Evolutionary conservation across 768 basidiomycete species (phyloP).

Genomic region (Mrakia hoshinonis): DNA sequence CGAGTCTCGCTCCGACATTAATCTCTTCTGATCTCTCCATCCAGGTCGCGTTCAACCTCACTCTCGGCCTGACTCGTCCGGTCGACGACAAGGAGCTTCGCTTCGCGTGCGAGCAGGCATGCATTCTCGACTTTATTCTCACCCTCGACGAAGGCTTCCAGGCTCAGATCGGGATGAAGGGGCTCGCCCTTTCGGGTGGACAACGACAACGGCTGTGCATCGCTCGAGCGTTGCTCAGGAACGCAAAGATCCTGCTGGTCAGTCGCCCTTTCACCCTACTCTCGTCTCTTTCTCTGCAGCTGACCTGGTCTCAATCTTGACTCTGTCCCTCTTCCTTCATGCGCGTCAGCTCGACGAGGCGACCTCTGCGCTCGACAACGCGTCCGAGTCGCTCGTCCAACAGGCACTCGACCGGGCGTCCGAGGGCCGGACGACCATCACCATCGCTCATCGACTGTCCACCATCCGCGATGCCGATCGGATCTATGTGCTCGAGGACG

Average conservation of each 20-base stretch:
- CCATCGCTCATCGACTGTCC: constrained; percentile 37
- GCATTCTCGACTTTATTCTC: constrained; percentile 15
- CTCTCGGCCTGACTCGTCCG: neutral
- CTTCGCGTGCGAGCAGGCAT: constrained; percentile 14
- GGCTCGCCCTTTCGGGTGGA: constrained; percentile 36
- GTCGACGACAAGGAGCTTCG: constrained; percentile 17
- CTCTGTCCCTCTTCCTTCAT: neutral
- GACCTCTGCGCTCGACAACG: constrained; percentile 37
- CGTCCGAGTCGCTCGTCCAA: constrained; percentile 36
- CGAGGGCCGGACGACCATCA: constrained; percentile 35
- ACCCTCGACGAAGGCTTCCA: constrained; percentile 35
- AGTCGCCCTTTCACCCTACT: constrained; percentile 18
- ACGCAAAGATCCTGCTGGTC: constrained; percentile 38
- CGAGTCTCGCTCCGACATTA: neutral
- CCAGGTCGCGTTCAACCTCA: constrained; percentile 26
- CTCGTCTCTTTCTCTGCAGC: neutral
- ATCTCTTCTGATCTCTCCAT: neutral
- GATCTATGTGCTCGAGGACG: constrained; percentile 39
- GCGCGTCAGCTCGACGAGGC: constrained; percentile 31
- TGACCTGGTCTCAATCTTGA: constrained; percentile 11
- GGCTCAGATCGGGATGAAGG: constrained; percentile 38
- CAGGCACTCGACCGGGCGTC: constrained; percentile 37
- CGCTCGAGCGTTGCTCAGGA: constrained; percentile 37
- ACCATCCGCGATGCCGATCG: constrained; percentile 29
- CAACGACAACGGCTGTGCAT: constrained; percentile 40